Percentiles rank a stretch among this genome's conserved stretches.
Evolutionary conservation across 2,329 filamentous ascomycete genomes (phyloP).

Genomic region (Chrysoporthe puriensis): DNA sequence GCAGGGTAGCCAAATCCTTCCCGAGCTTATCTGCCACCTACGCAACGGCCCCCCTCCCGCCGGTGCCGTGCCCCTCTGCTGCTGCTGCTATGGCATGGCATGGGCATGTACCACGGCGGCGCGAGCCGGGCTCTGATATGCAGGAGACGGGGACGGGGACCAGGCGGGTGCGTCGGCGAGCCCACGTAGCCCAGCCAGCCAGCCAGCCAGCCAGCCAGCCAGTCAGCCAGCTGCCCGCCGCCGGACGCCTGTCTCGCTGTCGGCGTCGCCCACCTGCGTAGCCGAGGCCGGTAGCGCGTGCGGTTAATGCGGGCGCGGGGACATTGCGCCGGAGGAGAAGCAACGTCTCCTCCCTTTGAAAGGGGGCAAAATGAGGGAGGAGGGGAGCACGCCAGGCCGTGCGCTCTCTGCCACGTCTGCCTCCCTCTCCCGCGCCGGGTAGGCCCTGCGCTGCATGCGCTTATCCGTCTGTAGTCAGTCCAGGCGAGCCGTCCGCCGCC

Average conservation of each 20-base stretch:
- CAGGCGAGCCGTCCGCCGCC: no score
- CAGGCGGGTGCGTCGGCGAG: not conserved
- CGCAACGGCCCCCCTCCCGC: no score
- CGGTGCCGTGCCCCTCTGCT: no score
- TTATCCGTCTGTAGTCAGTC: not conserved
- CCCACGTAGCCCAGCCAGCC: no score
- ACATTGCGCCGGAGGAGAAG: no score
- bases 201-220: no score
- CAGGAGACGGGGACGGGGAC: not conserved
- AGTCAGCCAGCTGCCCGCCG: no score
- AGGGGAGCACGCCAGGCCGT: not conserved
- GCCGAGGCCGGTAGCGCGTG: no score
- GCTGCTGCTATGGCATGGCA: not conserved
- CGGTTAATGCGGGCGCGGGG: no score
- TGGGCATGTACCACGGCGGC: conserved; percentile 8
- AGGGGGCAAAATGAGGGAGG: not conserved
- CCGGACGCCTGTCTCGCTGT: no score
- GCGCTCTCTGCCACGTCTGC: no score
- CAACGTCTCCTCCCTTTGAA: not conserved
- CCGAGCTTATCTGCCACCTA: conserved; percentile 8
- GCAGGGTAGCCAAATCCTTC: conserved; percentile 21
- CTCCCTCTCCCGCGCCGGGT: not conserved
- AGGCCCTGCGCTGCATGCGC: not conserved
- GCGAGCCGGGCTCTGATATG: conserved; percentile 8
- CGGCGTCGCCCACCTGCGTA: no score